These are phyloP conservation scores for Apiotrichum montevideense DNA, from an alignment of 1,284 basidiomycete genomes.

Conservation along the genomic window DNA sequence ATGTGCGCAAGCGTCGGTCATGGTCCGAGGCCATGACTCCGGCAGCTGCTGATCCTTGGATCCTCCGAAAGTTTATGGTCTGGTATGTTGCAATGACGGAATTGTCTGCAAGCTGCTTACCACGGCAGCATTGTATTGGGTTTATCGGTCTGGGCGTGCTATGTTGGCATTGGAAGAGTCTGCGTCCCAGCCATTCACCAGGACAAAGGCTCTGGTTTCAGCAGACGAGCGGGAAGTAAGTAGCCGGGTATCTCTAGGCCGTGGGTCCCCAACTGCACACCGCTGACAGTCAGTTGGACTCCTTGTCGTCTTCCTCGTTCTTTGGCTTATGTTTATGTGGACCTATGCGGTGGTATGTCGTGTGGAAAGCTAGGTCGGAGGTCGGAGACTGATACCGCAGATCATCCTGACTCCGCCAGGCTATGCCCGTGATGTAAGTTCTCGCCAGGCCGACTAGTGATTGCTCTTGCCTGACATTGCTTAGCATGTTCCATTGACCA, in stretches of 20 bases:
- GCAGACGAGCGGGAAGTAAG: constrained; percentile 57
- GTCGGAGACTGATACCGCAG: constrained; percentile 29
- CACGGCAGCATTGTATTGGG: constrained; percentile 30
- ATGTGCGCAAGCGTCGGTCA: not conserved
- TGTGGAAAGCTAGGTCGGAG: not conserved
- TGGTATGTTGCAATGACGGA: constrained; percentile 16
- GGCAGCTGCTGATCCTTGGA: constrained; percentile 20
- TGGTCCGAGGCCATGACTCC: not conserved
- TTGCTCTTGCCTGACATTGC: constrained; percentile 1
- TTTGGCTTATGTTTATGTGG: constrained; percentile 65
- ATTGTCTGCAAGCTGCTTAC: too few relatives aligned
- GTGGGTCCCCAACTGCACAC: too few relatives aligned
- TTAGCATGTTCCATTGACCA: constrained; percentile 10
- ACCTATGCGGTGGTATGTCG: constrained; percentile 53
- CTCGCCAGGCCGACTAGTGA: too few relatives aligned
- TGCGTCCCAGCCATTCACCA: constrained; percentile 59
- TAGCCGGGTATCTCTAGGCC: too few relatives aligned
- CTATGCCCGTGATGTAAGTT: constrained; percentile 59
- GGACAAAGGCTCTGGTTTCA: constrained; percentile 48
- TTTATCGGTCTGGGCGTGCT: constrained; percentile 48
- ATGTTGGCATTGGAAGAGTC: constrained; percentile 64
- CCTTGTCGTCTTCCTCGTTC: constrained; percentile 55
- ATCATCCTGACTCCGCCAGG: constrained; percentile 62
- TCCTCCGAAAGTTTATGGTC: constrained; percentile 27
- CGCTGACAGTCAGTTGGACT: constrained; percentile 52